These are phyloP conservation scores for Hypoxylon cercidicola DNA, from an alignment of 495 filamentous ascomycete species.

Conservation along the genomic window DNA sequence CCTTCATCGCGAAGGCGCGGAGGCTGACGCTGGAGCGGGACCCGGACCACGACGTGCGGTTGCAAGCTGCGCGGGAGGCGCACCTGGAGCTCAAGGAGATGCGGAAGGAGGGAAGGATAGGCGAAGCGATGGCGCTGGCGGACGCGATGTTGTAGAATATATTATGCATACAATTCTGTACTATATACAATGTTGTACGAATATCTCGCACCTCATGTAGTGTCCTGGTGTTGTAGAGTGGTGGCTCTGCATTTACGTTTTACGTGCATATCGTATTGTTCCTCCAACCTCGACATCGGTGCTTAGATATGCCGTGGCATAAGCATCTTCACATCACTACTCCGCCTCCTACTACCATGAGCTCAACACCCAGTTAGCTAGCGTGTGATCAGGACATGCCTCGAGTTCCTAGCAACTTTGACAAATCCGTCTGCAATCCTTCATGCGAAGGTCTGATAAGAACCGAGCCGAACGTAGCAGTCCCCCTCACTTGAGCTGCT, in stretches of 20 bases:
- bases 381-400: no score
- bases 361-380: no score
- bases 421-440: no score
- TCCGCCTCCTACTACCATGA: no score
- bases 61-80: slow-evolving; percentile 51
- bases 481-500: slow-evolving; percentile 49
- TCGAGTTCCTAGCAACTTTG: no score
- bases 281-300: no score
- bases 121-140: slow-evolving; percentile 28
- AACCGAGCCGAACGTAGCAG: no score
- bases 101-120: slow-evolving; percentile 51
- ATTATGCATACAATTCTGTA: slow-evolving; percentile 35
- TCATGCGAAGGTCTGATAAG: no score
- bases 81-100: slow-evolving; percentile 57
- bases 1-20: slow-evolving; percentile 51
- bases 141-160: slow-evolving; percentile 42
- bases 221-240: neutral
- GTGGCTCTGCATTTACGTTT: neutral
- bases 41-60: slow-evolving; percentile 47
- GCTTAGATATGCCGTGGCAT: no score
- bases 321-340: no score
- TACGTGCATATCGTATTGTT: no score
- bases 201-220: neutral
- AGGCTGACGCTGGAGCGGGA: slow-evolving; percentile 51
- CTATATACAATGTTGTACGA: slow-evolving; percentile 5